A percentile compares a stretch with the other conserved stretches of the same genome.
phyloP scores from a whole-genome alignment of 805 yeast species.

The Saturnispora hagleri region DNA sequence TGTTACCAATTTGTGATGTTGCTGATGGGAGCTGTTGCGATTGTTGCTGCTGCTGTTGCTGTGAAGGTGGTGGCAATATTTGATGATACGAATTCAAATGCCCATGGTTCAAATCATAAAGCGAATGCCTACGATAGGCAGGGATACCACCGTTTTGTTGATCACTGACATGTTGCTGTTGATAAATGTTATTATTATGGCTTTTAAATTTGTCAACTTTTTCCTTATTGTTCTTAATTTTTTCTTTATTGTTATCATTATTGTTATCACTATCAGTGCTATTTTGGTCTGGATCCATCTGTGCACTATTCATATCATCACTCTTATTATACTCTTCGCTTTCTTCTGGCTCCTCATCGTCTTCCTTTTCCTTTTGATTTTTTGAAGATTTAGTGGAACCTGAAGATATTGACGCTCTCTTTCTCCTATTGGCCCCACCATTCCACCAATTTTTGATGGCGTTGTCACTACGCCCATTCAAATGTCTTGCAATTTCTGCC shows the following conservation, averaged over 20 bases:
- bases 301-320: background rate
- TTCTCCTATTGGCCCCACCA: conserved; percentile 80
- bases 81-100: background rate
- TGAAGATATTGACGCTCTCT: conserved; percentile 31
- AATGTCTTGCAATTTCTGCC: conserved; percentile 88
- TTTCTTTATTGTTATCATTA: background rate
- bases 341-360: background rate
- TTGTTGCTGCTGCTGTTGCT: background rate
- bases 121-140: background rate
- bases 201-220: conserved; percentile 14
- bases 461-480: conserved; percentile 82
- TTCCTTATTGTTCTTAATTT: conserved; percentile 5
- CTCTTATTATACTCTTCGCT: background rate
- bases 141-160: background rate
- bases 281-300: background rate
- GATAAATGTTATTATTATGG: background rate
- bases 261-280: background rate
- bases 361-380: background rate
- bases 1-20: background rate
- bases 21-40: background rate
- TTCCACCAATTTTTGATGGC: conserved; percentile 96
- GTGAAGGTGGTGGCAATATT: background rate
- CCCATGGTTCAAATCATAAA: background rate
- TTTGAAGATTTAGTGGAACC: background rate
- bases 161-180: background rate